Conservation (phyloP, 2,329 filamentous ascomycete genomes). For the Fusarium bactridioides region DNA sequence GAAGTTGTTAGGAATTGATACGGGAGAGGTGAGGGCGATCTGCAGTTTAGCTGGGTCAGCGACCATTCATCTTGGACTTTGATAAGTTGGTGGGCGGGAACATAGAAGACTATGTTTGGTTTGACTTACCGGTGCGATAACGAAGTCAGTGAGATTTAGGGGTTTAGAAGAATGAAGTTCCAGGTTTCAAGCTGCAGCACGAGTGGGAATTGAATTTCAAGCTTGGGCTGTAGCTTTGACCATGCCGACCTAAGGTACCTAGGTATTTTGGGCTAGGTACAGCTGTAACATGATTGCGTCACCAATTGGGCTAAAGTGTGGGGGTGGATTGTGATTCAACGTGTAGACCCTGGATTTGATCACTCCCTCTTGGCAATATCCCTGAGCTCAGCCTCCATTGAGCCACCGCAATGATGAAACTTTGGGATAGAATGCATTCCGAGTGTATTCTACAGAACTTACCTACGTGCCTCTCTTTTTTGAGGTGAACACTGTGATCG, state of each 20-base stretch:
- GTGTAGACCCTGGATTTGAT: conserved; percentile 18
- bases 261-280: conserved; percentile 18
- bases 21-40: background rate
- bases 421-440: background rate
- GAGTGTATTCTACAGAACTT: background rate
- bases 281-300: conserved; percentile 24
- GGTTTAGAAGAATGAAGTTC: background rate
- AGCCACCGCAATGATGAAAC: conserved; percentile 1
- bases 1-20: background rate
- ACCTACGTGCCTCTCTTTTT: no score
- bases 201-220: conserved; percentile 1
- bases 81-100: background rate
- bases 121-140: conserved; percentile 1
- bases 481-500: background rate
- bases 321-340: conserved; percentile 25
- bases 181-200: background rate
- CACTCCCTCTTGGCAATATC: background rate
- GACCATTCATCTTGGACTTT: background rate
- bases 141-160: background rate
- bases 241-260: background rate
- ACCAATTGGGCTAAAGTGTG: conserved; percentile 15
- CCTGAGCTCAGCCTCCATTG: background rate
- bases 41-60: conserved; percentile 2
- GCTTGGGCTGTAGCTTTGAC: conserved; percentile 14
- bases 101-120: background rate